phyloP scores from a whole-genome alignment of 1,284 basidiomycete species.

The Wolfiporia cocos region DNA sequence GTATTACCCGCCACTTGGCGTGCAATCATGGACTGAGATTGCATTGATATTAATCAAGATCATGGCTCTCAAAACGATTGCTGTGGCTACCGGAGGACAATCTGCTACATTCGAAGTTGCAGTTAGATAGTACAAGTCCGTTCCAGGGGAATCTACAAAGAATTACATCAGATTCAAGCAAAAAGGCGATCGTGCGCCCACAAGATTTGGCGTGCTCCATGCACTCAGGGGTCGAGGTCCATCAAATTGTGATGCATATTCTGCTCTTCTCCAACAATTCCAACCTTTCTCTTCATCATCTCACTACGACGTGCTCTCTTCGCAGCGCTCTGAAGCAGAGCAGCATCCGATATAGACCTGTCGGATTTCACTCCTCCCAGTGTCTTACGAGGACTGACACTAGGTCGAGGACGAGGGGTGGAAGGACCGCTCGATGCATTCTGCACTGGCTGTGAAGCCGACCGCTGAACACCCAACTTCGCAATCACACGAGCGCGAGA shows the following conservation, averaged over 20 bases:
- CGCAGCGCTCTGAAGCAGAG: slow-evolving; percentile 46
- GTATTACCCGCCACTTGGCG: too few relatives aligned
- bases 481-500: slow-evolving; percentile 76
- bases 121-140: too few relatives aligned
- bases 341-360: slow-evolving; percentile 26
- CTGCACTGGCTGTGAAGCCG: slow-evolving; percentile 22
- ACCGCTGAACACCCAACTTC: slow-evolving; percentile 64
- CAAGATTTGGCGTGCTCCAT: too few relatives aligned
- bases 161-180: too few relatives aligned
- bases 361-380: slow-evolving; percentile 35
- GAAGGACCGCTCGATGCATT: slow-evolving; percentile 3
- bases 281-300: slow-evolving; percentile 33
- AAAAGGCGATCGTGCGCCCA: too few relatives aligned
- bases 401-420: slow-evolving; percentile 38
- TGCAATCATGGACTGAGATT: too few relatives aligned
- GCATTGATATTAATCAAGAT: too few relatives aligned
- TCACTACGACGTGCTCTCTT: slow-evolving; percentile 66
- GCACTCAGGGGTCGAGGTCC: too few relatives aligned
- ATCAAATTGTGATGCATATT: neutral
- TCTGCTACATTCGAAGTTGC: too few relatives aligned
- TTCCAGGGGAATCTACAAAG: too few relatives aligned
- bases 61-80: too few relatives aligned
- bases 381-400: slow-evolving; percentile 46
- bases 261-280: slow-evolving; percentile 6
- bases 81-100: too few relatives aligned